These are phyloP conservation scores for Aegilops umbellulata DNA, from an alignment of 176 grass and related monocot species.

Conservation along the genomic window DNA sequence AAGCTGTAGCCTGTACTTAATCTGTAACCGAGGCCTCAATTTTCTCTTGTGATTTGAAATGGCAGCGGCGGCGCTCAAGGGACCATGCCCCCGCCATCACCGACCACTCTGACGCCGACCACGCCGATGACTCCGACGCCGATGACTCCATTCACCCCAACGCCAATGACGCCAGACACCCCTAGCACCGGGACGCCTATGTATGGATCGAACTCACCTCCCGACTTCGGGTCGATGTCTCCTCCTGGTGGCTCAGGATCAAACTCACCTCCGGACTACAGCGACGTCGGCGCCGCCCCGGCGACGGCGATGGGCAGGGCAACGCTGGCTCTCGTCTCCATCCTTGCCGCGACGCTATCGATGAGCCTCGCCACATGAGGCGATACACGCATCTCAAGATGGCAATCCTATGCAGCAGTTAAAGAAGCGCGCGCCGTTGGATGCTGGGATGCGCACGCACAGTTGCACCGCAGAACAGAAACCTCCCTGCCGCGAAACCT, in stretches of 20 bases:
- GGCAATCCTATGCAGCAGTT: constrained; percentile 1
- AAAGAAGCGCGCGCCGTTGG: constrained; percentile 22
- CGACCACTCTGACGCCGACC: constrained; percentile 21
- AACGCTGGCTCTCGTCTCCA: constrained; percentile 23
- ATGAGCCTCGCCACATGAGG: constrained; percentile 34
- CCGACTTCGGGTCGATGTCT: constrained; percentile 33
- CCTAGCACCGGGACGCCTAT: constrained; percentile 19
- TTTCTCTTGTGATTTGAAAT: not conserved
- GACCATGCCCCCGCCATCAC: constrained; percentile 41
- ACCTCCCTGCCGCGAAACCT: not conserved
- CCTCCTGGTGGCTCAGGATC: constrained; percentile 28
- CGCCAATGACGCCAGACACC: constrained; percentile 32
- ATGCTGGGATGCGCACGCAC: not conserved
- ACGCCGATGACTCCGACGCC: constrained; percentile 9
- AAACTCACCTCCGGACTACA: constrained; percentile 49
- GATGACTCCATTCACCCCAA: constrained; percentile 10
- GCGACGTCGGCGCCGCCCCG: constrained; percentile 40
- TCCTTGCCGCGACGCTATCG: constrained; percentile 23
- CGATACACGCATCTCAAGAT: not conserved
- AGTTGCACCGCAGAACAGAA: not conserved
- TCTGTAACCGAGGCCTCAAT: not conserved
- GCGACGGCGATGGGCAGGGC: not conserved
- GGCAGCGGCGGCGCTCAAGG: constrained; percentile 30
- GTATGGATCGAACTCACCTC: constrained; percentile 35
- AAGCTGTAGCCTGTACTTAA: not conserved